phyloP scores from a whole-genome alignment of 768 basidiomycete species.

The Ramaria rubella region DNA sequence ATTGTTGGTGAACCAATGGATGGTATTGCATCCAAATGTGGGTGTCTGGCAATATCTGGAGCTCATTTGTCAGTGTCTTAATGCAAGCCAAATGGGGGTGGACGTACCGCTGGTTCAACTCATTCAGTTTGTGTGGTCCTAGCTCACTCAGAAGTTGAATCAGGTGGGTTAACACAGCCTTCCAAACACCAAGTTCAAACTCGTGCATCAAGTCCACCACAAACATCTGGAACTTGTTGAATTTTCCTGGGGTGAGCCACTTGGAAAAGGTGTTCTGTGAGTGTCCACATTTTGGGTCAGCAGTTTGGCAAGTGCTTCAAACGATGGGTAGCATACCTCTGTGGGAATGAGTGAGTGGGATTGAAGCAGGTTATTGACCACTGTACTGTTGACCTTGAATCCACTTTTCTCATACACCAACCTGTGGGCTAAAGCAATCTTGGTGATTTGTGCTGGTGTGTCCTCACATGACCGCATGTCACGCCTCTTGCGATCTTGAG shows the following conservation, averaged over 20 bases:
- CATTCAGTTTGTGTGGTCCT: slow-evolving; percentile 14
- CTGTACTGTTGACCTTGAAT: slow-evolving; percentile 18
- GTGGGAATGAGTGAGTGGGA: slow-evolving; percentile 28
- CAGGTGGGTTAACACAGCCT: slow-evolving; percentile 31
- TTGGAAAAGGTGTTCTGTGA: slow-evolving; percentile 33
- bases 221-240: slow-evolving; percentile 24
- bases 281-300: too few relatives aligned
- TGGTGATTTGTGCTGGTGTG: neutral
- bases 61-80: neutral
- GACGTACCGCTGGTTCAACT: slow-evolving; percentile 17
- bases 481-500: slow-evolving; percentile 10
- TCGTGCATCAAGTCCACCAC: slow-evolving; percentile 36
- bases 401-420: slow-evolving; percentile 25
- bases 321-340: slow-evolving; percentile 18
- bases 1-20: slow-evolving; percentile 30
- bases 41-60: slow-evolving; percentile 26
- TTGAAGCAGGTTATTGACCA: slow-evolving; percentile 24
- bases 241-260: slow-evolving; percentile 15
- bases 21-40: slow-evolving; percentile 29
- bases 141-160: slow-evolving; percentile 26
- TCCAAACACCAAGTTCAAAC: slow-evolving; percentile 36
- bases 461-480: slow-evolving; percentile 13
- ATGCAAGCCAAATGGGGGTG: neutral
- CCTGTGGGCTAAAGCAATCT: slow-evolving; percentile 16
- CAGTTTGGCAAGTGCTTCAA: too few relatives aligned